These are phyloP conservation scores for Mycoemilia scoparia DNA, from an alignment of 192 early-diverging fungal species.

Conservation along the genomic window DNA sequence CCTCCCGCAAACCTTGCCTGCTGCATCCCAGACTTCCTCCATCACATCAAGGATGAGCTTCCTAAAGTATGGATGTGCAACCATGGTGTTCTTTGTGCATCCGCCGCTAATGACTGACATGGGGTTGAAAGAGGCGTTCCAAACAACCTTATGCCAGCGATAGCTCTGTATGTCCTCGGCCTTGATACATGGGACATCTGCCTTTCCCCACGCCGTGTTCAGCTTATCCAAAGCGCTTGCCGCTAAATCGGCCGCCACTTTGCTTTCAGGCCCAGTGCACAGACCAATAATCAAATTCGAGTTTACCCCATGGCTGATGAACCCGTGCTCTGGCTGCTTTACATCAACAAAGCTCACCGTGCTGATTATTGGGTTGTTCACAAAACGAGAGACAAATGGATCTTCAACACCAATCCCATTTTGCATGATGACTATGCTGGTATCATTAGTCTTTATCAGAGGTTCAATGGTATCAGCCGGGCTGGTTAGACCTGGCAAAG, in stretches of 20 bases:
- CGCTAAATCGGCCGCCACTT: constrained; percentile 8
- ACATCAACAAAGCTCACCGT: constrained; percentile 44
- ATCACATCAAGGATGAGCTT: constrained; percentile 25
- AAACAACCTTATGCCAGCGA: constrained; percentile 55
- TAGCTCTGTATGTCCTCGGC: constrained; percentile 37
- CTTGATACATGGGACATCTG: constrained; percentile 17
- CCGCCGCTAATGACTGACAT: constrained; percentile 40
- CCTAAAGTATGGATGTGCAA: constrained; percentile 25
- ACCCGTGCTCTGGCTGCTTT: constrained; percentile 32
- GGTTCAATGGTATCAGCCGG: constrained; percentile 36
- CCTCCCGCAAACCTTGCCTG: constrained; percentile 24
- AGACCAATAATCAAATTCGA: constrained; percentile 24
- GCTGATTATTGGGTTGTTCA: constrained; percentile 38
- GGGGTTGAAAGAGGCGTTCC: constrained; percentile 54
- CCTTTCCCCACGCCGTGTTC: constrained; percentile 18
- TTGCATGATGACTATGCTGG: constrained; percentile 47
- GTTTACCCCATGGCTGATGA: constrained; percentile 29
- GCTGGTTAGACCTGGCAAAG: constrained; percentile 39
- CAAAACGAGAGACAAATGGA: constrained; percentile 35
- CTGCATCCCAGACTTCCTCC: constrained; percentile 35
- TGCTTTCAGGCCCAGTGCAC: constrained; percentile 1
- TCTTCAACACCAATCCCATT: constrained; percentile 55
- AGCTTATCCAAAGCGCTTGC: constrained; percentile 9
- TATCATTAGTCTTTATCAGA: constrained; percentile 22
- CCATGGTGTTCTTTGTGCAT: constrained; percentile 34